These are phyloP conservation scores for Phytophthora ohioensis DNA, from an alignment of 352 stramenopile genomes.

Conservation along the genomic window DNA sequence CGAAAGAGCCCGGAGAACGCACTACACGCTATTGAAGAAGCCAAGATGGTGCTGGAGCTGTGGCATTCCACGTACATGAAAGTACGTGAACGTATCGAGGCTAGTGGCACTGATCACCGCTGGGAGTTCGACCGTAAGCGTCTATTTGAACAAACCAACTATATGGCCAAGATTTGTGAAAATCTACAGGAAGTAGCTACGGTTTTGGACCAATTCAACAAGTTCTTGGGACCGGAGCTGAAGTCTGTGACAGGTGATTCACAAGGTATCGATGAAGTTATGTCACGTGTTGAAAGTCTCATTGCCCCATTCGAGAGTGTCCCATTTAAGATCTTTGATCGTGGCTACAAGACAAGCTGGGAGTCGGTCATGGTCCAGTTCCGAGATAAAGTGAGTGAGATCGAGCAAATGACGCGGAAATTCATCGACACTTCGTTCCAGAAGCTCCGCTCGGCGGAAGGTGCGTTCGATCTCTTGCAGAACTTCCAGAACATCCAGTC, in stretches of 20 bases:
- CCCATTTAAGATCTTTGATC: constrained; percentile 95
- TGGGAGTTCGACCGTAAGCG: constrained; percentile 97
- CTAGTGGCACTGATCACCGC: constrained; percentile 93
- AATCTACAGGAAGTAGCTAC: constrained; percentile 94
- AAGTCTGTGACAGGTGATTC: constrained; percentile 96
- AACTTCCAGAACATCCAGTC: constrained; percentile 98
- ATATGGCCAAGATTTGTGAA: constrained; percentile 96
- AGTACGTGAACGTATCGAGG: constrained; percentile 94
- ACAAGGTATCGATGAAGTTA: constrained; percentile 95
- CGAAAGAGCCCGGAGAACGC: constrained; percentile 79
- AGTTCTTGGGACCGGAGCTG: constrained; percentile 96
- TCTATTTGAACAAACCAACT: constrained; percentile 96
- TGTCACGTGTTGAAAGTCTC: constrained; percentile 85
- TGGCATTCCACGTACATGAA: constrained; percentile 97
- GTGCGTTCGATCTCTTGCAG: constrained; percentile 96
- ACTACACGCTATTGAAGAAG: constrained; percentile 88
- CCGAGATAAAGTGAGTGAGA: constrained; percentile 93
- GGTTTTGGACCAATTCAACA: constrained; percentile 95
- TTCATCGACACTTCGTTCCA: constrained; percentile 97
- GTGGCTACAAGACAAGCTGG: constrained; percentile 95
- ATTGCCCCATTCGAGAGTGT: constrained; percentile 91
- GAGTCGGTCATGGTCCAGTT: constrained; percentile 96
- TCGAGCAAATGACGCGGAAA: constrained; percentile 94
- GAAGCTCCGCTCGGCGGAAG: constrained; percentile 94
- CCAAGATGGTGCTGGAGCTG: constrained; percentile 92